Base-by-base conservation (phyloP, 768 basidiomycete species). In the Amyloporia xantha region DNA sequence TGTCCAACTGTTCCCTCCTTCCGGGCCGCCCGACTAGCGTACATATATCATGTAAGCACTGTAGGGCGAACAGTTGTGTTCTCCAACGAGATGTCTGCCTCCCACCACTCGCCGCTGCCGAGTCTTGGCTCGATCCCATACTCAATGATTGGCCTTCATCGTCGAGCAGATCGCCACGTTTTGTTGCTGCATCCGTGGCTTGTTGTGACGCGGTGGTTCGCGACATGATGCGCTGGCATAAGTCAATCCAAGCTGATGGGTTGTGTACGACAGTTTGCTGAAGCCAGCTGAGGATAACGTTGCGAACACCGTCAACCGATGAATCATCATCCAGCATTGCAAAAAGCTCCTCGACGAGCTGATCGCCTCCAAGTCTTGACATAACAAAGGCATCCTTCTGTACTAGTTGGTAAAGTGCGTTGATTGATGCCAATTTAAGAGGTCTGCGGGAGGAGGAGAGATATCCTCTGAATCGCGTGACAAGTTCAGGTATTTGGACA, bases 181-280 rank as follows among this genome's bases (percentile, higher is more conserved):
- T 79, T 10, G 65, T 49, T 0, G 81, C 76, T 3, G 81, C 80
- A 51, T 88, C 81, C 1, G 76, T 75, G 12, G 78, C 79, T 58
- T 82, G 84, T 58, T 87, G 89, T 2, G 85, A 82, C 1, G 88
- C 90, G 4, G 91, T 92, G 10, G 92, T 94, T 9, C 90, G 77
- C 5, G 90, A 84, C 92, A 99, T 97, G 61, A 99, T 98, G 21
- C 92, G 75, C 65, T 97, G 95, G 59, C 95, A 98, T 1, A 98
- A 75, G 61, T 94, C 93, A 48, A 99, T 96, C 96, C 96, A 99
- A 1, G 94, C 96, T 0, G 88, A 92, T 0, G 96, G 95, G 53
- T 93, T 90, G 49, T 89, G 80, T 17, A 89, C 75, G 1, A 91
- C 94, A 0, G 96, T 98, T 65, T 99, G 96, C 54, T 87, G 81